Evolutionary conservation across 805 yeast genomes (phyloP).

Genomic region (Yamadazyma sp.): DNA sequence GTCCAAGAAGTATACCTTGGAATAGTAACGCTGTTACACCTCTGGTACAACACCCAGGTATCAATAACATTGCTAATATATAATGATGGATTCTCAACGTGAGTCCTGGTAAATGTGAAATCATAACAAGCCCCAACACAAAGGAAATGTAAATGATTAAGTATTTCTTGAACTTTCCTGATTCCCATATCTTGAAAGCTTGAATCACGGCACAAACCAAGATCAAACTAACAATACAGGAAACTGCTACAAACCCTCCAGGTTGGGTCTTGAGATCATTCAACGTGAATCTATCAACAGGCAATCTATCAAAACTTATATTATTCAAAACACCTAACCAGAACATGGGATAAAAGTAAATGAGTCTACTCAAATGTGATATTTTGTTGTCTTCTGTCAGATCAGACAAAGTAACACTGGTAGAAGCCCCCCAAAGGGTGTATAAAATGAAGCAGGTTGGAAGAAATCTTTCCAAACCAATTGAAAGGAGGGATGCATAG

Average conservation of each 20-base stretch:
- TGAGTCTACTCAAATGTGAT: conserved; percentile 41
- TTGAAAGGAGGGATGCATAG: conserved; percentile 60
- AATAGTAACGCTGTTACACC: conserved; percentile 69
- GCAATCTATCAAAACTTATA: conserved; percentile 82
- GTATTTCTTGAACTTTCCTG: conserved; percentile 64
- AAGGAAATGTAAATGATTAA: conserved; percentile 51
- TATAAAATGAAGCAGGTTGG: conserved; percentile 72
- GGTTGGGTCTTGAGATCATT: conserved; percentile 71
- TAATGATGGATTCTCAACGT: conserved; percentile 77
- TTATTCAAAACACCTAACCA: conserved; percentile 87
- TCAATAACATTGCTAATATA: conserved; percentile 67
- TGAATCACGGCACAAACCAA: conserved; percentile 62
- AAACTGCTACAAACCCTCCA: conserved; percentile 69
- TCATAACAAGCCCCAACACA: conserved; percentile 38
- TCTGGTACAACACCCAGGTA: conserved; percentile 81
- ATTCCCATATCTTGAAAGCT: conserved; percentile 75
- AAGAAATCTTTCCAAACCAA: conserved; percentile 69
- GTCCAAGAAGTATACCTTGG: conserved; percentile 82
- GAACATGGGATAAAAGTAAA: conserved; percentile 74
- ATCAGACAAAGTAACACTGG: conserved; percentile 43
- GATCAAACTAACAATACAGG: conserved; percentile 46
- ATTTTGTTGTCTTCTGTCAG: conserved; percentile 1
- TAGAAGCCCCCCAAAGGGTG: conserved; percentile 62
- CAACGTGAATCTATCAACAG: conserved; percentile 78
- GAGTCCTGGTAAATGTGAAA: conserved; percentile 59